Evolutionary conservation across 2,329 filamentous ascomycete species (phyloP).

Genomic region (Fusarium equiseti): DNA sequence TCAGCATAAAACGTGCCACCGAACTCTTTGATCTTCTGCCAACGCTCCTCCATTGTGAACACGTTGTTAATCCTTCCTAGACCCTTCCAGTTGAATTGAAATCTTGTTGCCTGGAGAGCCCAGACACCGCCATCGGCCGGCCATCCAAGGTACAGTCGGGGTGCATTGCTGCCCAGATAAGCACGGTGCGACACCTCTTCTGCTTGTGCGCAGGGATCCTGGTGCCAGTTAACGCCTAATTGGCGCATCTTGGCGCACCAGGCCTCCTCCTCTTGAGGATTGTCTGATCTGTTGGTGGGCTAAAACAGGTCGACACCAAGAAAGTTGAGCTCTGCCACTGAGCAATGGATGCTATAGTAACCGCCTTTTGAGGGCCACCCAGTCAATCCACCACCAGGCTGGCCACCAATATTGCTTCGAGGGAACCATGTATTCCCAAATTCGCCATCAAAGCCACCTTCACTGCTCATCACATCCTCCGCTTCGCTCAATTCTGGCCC

Average conservation of each 20-base stretch:
- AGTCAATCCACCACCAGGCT: neutral
- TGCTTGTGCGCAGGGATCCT: too few species aligned
- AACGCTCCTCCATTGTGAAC: neutral
- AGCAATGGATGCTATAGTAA: neutral
- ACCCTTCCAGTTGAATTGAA: neutral
- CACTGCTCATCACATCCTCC: neutral
- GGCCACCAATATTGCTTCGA: neutral
- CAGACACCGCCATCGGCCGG: neutral
- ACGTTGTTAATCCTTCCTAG: neutral
- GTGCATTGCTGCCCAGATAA: neutral
- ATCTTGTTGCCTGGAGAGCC: neutral
- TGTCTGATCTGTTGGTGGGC: neutral
- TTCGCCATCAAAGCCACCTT: neutral
- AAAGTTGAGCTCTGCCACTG: conserved; percentile 3
- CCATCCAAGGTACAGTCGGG: neutral
- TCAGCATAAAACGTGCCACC: neutral
- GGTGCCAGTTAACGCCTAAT: neutral
- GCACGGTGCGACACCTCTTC: neutral
- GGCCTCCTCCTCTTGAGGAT: neutral
- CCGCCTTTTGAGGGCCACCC: conserved; percentile 9
- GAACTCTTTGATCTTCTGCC: neutral
- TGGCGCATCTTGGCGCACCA: conserved; percentile 7
- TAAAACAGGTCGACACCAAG: conserved; percentile 1
- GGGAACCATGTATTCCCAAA: neutral
- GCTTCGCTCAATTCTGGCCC: too few species aligned